Percentiles rank a stretch among this genome's conserved stretches.
phyloP scores from a whole-genome alignment of 2,329 filamentous ascomycete genomes.

The Claviceps pazoutovae region DNA sequence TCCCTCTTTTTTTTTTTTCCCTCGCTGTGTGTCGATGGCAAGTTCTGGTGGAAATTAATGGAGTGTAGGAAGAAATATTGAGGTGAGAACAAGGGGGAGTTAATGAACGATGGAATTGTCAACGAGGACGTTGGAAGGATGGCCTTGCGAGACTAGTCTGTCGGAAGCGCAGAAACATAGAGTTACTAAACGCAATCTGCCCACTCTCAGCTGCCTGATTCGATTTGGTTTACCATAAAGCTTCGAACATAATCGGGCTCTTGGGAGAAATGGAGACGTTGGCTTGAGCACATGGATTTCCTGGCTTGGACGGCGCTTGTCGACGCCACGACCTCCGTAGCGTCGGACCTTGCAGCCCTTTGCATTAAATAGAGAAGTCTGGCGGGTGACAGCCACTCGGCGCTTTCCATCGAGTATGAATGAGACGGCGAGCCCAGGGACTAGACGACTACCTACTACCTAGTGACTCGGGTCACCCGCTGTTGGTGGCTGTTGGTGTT shows the following conservation, averaged over 20 bases:
- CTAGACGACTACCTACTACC: background rate
- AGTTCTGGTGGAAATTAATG: background rate
- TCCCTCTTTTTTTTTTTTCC: background rate
- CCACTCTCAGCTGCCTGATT: background rate
- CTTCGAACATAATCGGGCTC: background rate
- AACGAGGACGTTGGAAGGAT: background rate
- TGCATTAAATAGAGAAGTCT: background rate
- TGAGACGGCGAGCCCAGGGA: background rate
- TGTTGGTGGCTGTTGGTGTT: no score
- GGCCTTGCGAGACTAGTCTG: background rate
- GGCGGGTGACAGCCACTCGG: background rate
- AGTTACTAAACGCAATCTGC: background rate
- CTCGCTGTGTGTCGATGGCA: background rate
- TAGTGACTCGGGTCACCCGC: no score
- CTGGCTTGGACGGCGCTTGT: conserved; percentile 2
- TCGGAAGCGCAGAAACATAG: background rate
- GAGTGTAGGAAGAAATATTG: background rate
- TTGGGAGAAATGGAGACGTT: conserved; percentile 1
- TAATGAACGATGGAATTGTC: background rate
- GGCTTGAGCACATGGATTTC: conserved; percentile 2
- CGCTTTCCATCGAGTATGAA: background rate
- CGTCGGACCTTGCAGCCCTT: background rate
- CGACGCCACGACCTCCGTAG: background rate
- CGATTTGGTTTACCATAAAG: background rate
- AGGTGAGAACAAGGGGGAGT: background rate